Base-by-base conservation (phyloP, 1,284 basidiomycete species). In the Phellinidium pouzarii region DNA sequence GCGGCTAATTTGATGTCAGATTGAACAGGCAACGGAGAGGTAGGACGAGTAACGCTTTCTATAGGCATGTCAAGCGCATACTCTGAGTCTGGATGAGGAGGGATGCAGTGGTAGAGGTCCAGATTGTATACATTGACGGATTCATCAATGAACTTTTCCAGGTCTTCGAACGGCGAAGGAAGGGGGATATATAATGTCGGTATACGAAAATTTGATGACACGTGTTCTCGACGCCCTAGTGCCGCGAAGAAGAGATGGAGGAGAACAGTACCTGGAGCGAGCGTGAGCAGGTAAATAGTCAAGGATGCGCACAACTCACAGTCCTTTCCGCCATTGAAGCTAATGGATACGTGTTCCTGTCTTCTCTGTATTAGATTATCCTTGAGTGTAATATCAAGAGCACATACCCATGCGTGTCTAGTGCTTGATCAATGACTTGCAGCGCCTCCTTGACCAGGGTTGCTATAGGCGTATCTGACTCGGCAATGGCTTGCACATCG, bases 291-390 rank as follows among this genome's bases (percentile, higher is more conserved):
- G 20, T 14, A 46, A 26, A 54, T n/a, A 20, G n/a, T 4, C 26
- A 19, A 48, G 47, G 20, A n/a, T n/a, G 19, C 19, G 40, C 7
- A 5, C 19, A 0, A 74, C 89, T 62, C 61, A 94, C 94, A 98
- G 65, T 99, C 95, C 67, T 99, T 99, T 42, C 95, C 95, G 11
- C 95, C 95, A 61, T 99, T 99, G 73, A 97, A 99, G 67, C 92
- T 96, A 49, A 99, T 75, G 4, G 89, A 87, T 12, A 92, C 70
- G 49, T 75, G 74, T 38, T 84, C 77, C 63, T 79, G 76, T 34
- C 90, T 83, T 58, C 47, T 48, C 22, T 42, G 48, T 17, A 45
- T 44, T 48, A 22, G 25, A 11, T 25, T 17, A 43, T 57, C 29
- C 55, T 40, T 34, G 36, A 27, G 48, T 47, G 17, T 31, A 5